These are phyloP conservation scores for Starmera dryadoides DNA, from an alignment of 805 yeast genomes.

Conservation along the genomic window DNA sequence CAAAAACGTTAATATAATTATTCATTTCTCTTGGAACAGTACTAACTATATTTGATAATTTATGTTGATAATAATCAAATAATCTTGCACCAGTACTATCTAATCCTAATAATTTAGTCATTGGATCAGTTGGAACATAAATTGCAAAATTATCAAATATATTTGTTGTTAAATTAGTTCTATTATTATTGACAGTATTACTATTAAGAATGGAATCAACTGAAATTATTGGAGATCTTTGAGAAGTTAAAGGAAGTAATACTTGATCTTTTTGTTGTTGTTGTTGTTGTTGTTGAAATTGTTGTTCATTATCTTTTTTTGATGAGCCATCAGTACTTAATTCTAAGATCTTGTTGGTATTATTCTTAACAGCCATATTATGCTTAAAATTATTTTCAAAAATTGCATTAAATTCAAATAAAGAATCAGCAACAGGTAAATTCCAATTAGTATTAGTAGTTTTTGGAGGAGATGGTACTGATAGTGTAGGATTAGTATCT, in stretches of 20 bases:
- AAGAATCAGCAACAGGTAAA: slow-evolving; percentile 4
- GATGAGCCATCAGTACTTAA: slow-evolving; percentile 5
- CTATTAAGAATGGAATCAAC: not conserved
- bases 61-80: slow-evolving; percentile 43
- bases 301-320: not conserved
- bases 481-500: not conserved
- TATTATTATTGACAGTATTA: not conserved
- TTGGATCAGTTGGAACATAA: slow-evolving; percentile 12
- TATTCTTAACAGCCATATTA: slow-evolving; percentile 8
- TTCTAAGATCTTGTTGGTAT: slow-evolving; percentile 5
- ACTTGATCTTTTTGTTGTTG: too few relatives aligned
- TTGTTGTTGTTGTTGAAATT: not conserved
- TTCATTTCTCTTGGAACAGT: slow-evolving; percentile 42
- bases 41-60: slow-evolving; percentile 39
- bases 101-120: slow-evolving; percentile 19
- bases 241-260: not conserved
- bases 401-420: slow-evolving; percentile 16
- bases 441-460: not conserved
- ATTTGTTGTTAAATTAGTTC: not conserved
- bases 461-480: not conserved
- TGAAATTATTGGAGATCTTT: not conserved
- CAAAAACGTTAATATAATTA: slow-evolving; percentile 42
- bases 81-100: slow-evolving; percentile 37
- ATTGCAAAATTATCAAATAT: not conserved
- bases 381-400: slow-evolving; percentile 18